Evolutionary conservation across 495 filamentous ascomycete genomes (phyloP).

Genomic region (Trichoderma gamsii): DNA sequence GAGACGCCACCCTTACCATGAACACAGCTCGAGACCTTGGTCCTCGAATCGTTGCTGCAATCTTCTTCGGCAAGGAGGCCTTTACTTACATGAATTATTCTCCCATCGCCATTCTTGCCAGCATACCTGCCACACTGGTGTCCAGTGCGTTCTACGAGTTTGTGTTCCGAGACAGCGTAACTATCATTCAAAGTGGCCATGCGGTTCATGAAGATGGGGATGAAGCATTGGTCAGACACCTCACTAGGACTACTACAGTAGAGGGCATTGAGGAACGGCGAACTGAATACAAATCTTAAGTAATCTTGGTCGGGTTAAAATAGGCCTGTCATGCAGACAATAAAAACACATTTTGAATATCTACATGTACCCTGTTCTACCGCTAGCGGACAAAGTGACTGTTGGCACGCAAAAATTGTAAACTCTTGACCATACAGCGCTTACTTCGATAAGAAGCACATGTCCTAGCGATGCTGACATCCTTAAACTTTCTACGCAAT

Average conservation of each 20-base stretch:
- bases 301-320: background rate
- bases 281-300: background rate
- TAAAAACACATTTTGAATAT: background rate
- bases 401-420: too few species aligned
- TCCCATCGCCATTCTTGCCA: slow-evolving; percentile 46
- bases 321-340: background rate
- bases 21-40: slow-evolving; percentile 49
- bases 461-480: background rate
- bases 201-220: slow-evolving; percentile 45
- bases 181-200: slow-evolving; percentile 40
- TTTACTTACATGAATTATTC: slow-evolving; percentile 37
- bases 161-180: slow-evolving; percentile 45
- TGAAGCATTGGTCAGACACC: slow-evolving; percentile 43
- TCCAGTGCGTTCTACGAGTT: slow-evolving; percentile 47
- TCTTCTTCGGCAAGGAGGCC: slow-evolving; percentile 46
- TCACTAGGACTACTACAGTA: slow-evolving; percentile 28
- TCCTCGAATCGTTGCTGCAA: slow-evolving; percentile 48
- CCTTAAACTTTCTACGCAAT: background rate
- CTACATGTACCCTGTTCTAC: too few species aligned
- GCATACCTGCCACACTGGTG: slow-evolving; percentile 48
- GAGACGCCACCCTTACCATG: slow-evolving; percentile 42
- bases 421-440: too few species aligned
- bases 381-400: too few species aligned
- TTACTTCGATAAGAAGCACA: too few species aligned
- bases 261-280: background rate